Evolutionary conservation across 169 alveolate genomes (phyloP).

Genomic region (Plasmodium gaboni): DNA sequence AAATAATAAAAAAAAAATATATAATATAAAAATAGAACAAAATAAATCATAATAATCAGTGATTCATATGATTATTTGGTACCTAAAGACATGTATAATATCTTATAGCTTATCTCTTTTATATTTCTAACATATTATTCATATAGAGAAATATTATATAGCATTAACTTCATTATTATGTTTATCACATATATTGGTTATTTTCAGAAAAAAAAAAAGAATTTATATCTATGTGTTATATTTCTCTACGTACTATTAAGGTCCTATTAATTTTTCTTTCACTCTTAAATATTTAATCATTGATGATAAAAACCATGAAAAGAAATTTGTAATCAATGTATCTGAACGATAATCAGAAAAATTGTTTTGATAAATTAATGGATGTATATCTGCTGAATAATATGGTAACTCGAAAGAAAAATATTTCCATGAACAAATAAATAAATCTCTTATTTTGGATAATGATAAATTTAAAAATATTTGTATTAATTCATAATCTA

Average conservation of each 20-base stretch:
- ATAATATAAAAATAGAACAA: too few relatives aligned
- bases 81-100: too few relatives aligned
- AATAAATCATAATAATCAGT: too few relatives aligned
- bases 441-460: constrained; percentile 68
- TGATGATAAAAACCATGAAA: constrained; percentile 49
- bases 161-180: too few relatives aligned
- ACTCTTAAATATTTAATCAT: constrained; percentile 48
- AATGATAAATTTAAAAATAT: constrained; percentile 35
- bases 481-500: constrained; percentile 56
- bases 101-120: too few relatives aligned
- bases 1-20: too few relatives aligned
- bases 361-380: constrained; percentile 43
- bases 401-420: constrained; percentile 62
- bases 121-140: too few relatives aligned
- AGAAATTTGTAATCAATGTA: constrained; percentile 22
- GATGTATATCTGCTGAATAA: constrained; percentile 68
- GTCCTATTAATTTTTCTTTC: neutral
- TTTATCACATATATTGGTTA: too few relatives aligned
- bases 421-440: constrained; percentile 74
- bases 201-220: too few relatives aligned
- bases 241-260: neutral
- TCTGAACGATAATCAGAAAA: constrained; percentile 35
- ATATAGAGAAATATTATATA: too few relatives aligned
- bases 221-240: too few relatives aligned
- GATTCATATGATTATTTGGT: too few relatives aligned